phyloP scores from a whole-genome alignment of 495 filamentous ascomycete species.

The Talaromyces wortmannii region DNA sequence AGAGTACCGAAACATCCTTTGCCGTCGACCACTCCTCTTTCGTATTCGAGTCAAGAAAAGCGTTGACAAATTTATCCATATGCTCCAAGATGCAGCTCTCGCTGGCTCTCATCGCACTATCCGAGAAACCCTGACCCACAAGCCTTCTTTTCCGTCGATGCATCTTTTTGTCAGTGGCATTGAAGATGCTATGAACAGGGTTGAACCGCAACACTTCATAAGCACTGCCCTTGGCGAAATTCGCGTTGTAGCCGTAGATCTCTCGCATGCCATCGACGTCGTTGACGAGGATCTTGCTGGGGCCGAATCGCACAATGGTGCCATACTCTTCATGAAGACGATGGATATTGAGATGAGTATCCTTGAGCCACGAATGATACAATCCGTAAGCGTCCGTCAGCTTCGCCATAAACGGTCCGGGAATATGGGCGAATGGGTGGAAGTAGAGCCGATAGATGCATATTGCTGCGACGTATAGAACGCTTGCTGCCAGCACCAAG shows the following conservation, averaged over 20 bases:
- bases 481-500: neutral
- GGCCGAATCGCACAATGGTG: neutral
- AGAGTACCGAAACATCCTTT: conserved; percentile 15
- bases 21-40: neutral
- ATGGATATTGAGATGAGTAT: conserved; percentile 19
- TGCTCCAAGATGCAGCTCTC: conserved; percentile 2
- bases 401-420: conserved; percentile 28
- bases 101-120: conserved; percentile 1
- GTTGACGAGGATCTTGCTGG: neutral
- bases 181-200: neutral
- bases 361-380: conserved; percentile 21
- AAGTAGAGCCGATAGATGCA: conserved; percentile 22
- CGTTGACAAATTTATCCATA: conserved; percentile 1
- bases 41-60: neutral
- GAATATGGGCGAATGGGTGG: conserved; percentile 31
- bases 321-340: conserved; percentile 27
- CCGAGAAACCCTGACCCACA: conserved; percentile 2
- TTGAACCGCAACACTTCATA: neutral
- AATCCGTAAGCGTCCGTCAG: conserved; percentile 22
- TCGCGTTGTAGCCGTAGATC: neutral
- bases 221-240: neutral
- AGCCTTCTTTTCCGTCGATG: conserved; percentile 4
- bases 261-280: neutral
- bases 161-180: conserved; percentile 1
- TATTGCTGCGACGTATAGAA: neutral